Percentiles rank a stretch among this genome's conserved stretches.
phyloP scores from a whole-genome alignment of 345 rosid genomes.

The Corchorus olitorius region DNA sequence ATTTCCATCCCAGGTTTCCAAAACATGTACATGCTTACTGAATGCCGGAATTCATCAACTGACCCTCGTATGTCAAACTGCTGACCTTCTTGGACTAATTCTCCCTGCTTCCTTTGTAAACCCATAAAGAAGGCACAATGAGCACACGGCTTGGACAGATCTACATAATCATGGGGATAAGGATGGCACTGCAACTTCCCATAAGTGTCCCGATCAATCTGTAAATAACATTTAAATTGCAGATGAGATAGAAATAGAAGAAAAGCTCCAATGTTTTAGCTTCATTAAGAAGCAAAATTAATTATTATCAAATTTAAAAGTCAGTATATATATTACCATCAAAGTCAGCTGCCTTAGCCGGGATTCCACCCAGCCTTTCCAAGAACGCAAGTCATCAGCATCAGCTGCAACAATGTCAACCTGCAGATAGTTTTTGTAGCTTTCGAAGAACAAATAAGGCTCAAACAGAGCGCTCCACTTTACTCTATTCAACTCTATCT shows the following conservation, averaged over 20 bases:
- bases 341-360: conserved; percentile 66
- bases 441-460: conserved; percentile 64
- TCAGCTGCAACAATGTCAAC: conserved; percentile 62
- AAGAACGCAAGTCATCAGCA: conserved; percentile 60
- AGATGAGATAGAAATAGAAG: conserved; percentile 6
- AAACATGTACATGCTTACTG: conserved; percentile 53
- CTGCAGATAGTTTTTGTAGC: conserved; percentile 71
- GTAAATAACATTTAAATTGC: conserved; percentile 21
- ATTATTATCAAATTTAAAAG: background rate
- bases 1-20: conserved; percentile 80
- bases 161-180: conserved; percentile 53
- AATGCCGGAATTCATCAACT: conserved; percentile 54
- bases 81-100: conserved; percentile 58
- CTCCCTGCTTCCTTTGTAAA: conserved; percentile 68
- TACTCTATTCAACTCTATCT: conserved; percentile 56
- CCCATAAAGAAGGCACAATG: conserved; percentile 68
- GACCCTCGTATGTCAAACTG: conserved; percentile 76
- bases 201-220: conserved; percentile 69
- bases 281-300: background rate
- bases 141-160: conserved; percentile 47
- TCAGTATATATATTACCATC: conserved; percentile 44
- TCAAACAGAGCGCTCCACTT: conserved; percentile 65
- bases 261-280: background rate
- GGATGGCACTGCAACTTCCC: conserved; percentile 80
- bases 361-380: conserved; percentile 88